Conservation (phyloP, 2,329 filamentous ascomycete species). For the Xylariaceae sp. region DNA sequence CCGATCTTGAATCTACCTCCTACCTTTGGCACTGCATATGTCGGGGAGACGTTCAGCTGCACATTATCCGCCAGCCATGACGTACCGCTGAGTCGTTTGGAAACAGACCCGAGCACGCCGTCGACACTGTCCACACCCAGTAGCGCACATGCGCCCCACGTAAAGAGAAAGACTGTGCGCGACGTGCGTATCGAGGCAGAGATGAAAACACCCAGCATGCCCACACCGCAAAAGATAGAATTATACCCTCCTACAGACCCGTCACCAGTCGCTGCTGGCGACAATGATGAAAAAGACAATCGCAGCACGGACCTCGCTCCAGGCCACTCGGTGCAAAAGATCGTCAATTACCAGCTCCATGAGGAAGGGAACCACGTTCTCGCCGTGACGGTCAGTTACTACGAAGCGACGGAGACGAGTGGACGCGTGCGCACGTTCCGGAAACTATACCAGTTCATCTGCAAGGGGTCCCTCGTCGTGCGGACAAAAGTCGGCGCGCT, state of each 20-base stretch:
- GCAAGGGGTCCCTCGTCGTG: conserved; percentile 83
- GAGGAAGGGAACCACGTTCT: conserved; percentile 93
- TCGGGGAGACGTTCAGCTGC: conserved; percentile 91
- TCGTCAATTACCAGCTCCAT: conserved; percentile 81
- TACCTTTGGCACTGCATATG: conserved; percentile 89
- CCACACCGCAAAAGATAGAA: conserved; percentile 54
- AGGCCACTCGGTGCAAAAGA: conserved; percentile 69
- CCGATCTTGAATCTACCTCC: conserved; percentile 77
- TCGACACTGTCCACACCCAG: conserved; percentile 10
- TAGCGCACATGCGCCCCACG: conserved; percentile 18
- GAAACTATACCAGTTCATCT: conserved; percentile 95
- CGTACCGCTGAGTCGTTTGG: conserved; percentile 23
- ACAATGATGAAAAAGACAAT: conserved; percentile 11
- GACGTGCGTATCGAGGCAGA: conserved; percentile 82
- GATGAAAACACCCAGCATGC: conserved; percentile 79
- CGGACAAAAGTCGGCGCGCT: conserved; percentile 78
- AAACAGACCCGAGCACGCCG: conserved; percentile 3
- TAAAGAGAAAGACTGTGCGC: conserved; percentile 51
- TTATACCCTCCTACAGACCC: conserved; percentile 43
- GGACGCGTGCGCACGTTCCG: conserved; percentile 78
- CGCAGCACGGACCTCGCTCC: conserved; percentile 14
- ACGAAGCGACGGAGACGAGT: conserved; percentile 69
- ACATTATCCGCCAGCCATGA: conserved; percentile 97
- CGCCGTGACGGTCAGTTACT: conserved; percentile 90
- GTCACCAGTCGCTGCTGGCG: conserved; percentile 4